Evolutionary conservation across 805 yeast genomes (phyloP).

Genomic region (Barnettozyma populi): DNA sequence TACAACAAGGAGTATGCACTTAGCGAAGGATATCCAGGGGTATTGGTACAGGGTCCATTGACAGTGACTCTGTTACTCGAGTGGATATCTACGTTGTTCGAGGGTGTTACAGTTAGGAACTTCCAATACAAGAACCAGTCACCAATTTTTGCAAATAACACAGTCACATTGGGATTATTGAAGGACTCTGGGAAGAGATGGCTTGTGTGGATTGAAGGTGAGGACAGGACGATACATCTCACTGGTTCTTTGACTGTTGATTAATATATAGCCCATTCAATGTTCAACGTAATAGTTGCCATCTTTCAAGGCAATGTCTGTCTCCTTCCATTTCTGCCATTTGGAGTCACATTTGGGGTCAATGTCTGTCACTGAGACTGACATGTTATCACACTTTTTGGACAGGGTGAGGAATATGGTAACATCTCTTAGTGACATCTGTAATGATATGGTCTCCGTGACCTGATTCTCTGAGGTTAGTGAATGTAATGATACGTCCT

Average conservation of each 20-base stretch:
- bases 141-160: constrained; percentile 36
- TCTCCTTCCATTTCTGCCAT: constrained; percentile 42
- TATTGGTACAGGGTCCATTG: constrained; percentile 80
- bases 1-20: constrained; percentile 53
- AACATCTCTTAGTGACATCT: constrained; percentile 36
- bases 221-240: constrained; percentile 11
- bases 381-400: constrained; percentile 11
- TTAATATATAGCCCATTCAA: neutral
- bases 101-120: constrained; percentile 17
- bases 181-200: constrained; percentile 4
- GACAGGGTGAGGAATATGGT: constrained; percentile 26
- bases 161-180: constrained; percentile 21
- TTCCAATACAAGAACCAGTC: constrained; percentile 39
- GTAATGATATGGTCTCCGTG: constrained; percentile 19
- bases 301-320: constrained; percentile 29
- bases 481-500: neutral
- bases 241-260: constrained; percentile 13
- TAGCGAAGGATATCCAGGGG: constrained; percentile 54
- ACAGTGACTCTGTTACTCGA: constrained; percentile 54
- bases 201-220: constrained; percentile 20
- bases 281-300: constrained; percentile 18
- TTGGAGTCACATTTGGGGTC: constrained; percentile 46
- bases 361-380: constrained; percentile 38
- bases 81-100: constrained; percentile 34
- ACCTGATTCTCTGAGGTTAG: constrained; percentile 6